Evolutionary conservation across 2,329 filamentous ascomycete genomes (phyloP).

Genomic region (Aureobasidium lini): DNA sequence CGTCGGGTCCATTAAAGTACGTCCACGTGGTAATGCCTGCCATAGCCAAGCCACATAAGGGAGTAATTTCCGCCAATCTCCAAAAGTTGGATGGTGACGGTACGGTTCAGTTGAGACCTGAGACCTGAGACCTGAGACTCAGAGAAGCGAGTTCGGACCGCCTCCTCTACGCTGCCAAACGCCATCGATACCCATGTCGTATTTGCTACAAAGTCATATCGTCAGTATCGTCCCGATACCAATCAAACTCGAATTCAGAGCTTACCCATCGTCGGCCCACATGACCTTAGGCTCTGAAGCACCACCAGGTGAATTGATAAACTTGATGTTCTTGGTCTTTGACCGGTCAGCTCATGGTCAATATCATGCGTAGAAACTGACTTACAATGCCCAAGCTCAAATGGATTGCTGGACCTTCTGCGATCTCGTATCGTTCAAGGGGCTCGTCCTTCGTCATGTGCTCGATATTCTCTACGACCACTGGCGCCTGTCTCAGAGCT

Average conservation of each 20-base stretch:
- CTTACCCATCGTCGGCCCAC: constrained; percentile 14
- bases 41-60: background rate
- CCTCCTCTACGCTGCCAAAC: constrained; percentile 15
- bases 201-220: background rate
- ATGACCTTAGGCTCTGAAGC: constrained; percentile 12
- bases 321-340: constrained; percentile 14
- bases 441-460: constrained; percentile 30
- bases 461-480: constrained; percentile 50
- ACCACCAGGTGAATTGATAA: constrained; percentile 10
- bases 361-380: background rate
- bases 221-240: background rate
- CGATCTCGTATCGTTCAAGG: constrained; percentile 6
- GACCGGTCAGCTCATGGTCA: background rate
- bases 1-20: too few species aligned
- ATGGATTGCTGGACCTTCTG: constrained; percentile 8
- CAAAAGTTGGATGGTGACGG: too few species aligned
- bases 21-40: too few species aligned
- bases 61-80: background rate
- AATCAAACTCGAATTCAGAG: background rate
- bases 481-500: constrained; percentile 45
- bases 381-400: constrained; percentile 12
- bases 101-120: too few species aligned
- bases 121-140: too few species aligned
- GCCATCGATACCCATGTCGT: constrained; percentile 14
- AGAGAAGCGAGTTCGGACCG: background rate